Evolutionary conservation across 495 filamentous ascomycete genomes (phyloP).

Genomic region (Podospora australis): DNA sequence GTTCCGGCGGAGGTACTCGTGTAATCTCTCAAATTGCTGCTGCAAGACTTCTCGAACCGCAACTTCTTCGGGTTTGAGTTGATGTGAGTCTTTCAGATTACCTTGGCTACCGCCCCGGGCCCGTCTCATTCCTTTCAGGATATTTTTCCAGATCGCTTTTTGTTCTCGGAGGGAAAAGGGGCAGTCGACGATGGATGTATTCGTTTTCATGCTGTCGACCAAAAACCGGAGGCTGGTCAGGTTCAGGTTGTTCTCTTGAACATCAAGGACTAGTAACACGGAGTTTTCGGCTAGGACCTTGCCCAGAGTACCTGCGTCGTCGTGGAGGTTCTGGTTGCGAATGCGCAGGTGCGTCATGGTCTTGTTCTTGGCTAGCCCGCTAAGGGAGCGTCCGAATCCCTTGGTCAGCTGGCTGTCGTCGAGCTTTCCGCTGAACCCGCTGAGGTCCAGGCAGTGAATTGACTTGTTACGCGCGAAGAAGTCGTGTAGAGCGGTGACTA

Average conservation of each 20-base stretch:
- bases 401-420: slow-evolving; percentile 80
- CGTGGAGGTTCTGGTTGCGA: slow-evolving; percentile 49
- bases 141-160: slow-evolving; percentile 20
- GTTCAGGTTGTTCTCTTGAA: slow-evolving; percentile 39
- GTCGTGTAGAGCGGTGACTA: slow-evolving; percentile 61
- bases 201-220: slow-evolving; percentile 23
- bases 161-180: slow-evolving; percentile 17
- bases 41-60: slow-evolving; percentile 8
- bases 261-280: slow-evolving; percentile 27
- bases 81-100: slow-evolving; percentile 1
- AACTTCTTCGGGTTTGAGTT: slow-evolving; percentile 3
- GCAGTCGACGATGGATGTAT: slow-evolving; percentile 21
- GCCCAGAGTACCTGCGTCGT: slow-evolving; percentile 46
- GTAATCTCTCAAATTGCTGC: slow-evolving; percentile 14
- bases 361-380: slow-evolving; percentile 68
- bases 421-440: slow-evolving; percentile 81
- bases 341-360: slow-evolving; percentile 70
- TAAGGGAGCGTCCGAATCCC: slow-evolving; percentile 71
- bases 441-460: slow-evolving; percentile 74
- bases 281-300: slow-evolving; percentile 30
- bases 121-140: slow-evolving; percentile 15
- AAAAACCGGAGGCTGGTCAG: slow-evolving; percentile 29
- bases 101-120: slow-evolving; percentile 1
- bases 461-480: slow-evolving; percentile 76
- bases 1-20: slow-evolving; percentile 17